Evolutionary conservation across 495 filamentous ascomycete species (phyloP), one percentile per base, ranked within the genome.

Genomic region (Penicillium psychrofluorescens): DNA sequence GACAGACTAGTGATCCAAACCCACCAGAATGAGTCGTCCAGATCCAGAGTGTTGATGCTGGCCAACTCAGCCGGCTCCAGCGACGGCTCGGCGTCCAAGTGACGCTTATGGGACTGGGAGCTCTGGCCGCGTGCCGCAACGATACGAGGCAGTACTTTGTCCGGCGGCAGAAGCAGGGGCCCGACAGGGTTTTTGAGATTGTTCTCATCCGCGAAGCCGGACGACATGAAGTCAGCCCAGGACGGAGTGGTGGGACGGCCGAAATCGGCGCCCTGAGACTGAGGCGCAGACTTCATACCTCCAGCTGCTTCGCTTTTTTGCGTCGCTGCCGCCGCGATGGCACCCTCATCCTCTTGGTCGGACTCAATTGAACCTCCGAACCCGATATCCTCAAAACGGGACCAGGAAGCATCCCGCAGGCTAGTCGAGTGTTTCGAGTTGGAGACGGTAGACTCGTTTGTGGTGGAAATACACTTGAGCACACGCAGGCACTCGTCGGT

Each of bases 1-100:
- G 90, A 91, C 59, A 98, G 65, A 72, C 92, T 97, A 53, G 79
- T 92, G 75, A 97, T 96, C 92, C 92, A 98, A 16, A 97, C 92
- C 92, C 92, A 98, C 94, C 94, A 98, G 62, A 98, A 98, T 0
- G 90, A 84, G 58, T 97, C 92, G 56, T 98, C 92, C 9, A 97
- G 70, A 46, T 94, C 85, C 38, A 98, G 77, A 36, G 77, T 75
- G 29, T 76, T 84, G 51, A 97, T 95, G 53, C 88, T 95, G 16
- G 91, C 91, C 36, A 98, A 74, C 73, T 98, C 92, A 34, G 89
- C 92, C 3, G 91, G 94, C 43, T 95, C 89, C 3, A 96, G 71
- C 35, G 79, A 63, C 16, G 71, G 62, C 31, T 87, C 81, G 11
- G 69, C 66, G 44, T 86, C 79, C 30, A 83, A 56, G 36, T 77